Evolutionary conservation across 768 basidiomycete genomes (phyloP).

Genomic region (Phanerochaete sordida): DNA sequence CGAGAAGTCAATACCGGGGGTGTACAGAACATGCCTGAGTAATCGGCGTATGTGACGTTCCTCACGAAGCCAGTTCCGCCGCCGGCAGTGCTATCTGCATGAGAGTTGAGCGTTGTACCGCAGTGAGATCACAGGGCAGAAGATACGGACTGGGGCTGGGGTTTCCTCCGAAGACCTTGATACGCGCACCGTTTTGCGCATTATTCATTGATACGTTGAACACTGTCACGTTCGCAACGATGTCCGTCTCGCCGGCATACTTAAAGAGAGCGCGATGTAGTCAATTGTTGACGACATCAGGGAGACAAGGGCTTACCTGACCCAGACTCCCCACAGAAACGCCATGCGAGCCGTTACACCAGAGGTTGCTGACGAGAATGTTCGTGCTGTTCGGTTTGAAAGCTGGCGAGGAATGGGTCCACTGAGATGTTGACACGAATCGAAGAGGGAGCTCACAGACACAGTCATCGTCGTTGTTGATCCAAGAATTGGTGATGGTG

Average conservation of each 20-base stretch:
- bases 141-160: constrained; percentile 30
- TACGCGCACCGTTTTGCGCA: constrained; percentile 47
- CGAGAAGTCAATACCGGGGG: not conserved
- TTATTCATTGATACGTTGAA: constrained; percentile 42
- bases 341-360: constrained; percentile 42
- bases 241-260: constrained; percentile 38
- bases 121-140: not conserved
- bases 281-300: not conserved
- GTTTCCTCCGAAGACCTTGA: constrained; percentile 48
- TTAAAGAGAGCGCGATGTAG: constrained; percentile 8
- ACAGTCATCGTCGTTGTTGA: constrained; percentile 42
- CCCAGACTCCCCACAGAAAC: constrained; percentile 49
- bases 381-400: constrained; percentile 47
- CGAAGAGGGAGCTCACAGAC: constrained; percentile 26
- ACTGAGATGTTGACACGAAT: not conserved
- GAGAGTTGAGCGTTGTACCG: not conserved
- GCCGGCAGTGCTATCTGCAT: constrained; percentile 31
- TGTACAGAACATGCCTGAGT: constrained; percentile 23
- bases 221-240: constrained; percentile 41
- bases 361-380: constrained; percentile 37
- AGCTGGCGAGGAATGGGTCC: constrained; percentile 16
- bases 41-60: constrained; percentile 26
- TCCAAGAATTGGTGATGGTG: constrained; percentile 33
- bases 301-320: constrained; percentile 23
- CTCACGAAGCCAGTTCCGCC: constrained; percentile 41